phyloP scores from a whole-genome alignment of 805 yeast genomes.

The Candida sanyiensis region DNA sequence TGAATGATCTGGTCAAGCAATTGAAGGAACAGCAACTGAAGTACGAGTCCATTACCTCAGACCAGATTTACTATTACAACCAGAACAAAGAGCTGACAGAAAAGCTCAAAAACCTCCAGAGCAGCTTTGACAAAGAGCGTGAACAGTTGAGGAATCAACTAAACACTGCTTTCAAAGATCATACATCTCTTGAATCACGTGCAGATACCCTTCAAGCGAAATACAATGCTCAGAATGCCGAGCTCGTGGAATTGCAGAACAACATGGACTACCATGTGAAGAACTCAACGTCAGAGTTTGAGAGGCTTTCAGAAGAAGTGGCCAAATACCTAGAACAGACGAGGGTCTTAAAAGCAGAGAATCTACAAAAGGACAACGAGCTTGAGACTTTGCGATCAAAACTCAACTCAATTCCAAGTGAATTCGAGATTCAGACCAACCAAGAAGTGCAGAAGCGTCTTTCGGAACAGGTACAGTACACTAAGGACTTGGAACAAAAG shows the following conservation, averaged over 20 bases:
- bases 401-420: constrained; percentile 34
- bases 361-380: constrained; percentile 22
- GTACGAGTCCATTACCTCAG: constrained; percentile 21
- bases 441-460: constrained; percentile 29
- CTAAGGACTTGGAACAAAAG: constrained; percentile 44
- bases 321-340: background rate
- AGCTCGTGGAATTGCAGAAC: constrained; percentile 5
- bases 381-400: constrained; percentile 27
- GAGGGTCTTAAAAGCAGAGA: background rate
- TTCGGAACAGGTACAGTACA: constrained; percentile 38
- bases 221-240: constrained; percentile 5
- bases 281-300: background rate
- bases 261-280: background rate
- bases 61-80: constrained; percentile 33
- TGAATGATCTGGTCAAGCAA: constrained; percentile 26
- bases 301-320: background rate
- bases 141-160: constrained; percentile 21
- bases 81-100: constrained; percentile 28
- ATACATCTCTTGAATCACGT: constrained; percentile 9
- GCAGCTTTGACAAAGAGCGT: constrained; percentile 7
- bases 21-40: constrained; percentile 17
- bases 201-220: constrained; percentile 7
- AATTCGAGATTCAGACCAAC: constrained; percentile 31
- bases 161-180: constrained; percentile 10
- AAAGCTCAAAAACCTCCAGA: constrained; percentile 14